Evolutionary conservation across 208 protist genomes (phyloP).

Genomic region (Leptomonas pyrrhocoris): DNA sequence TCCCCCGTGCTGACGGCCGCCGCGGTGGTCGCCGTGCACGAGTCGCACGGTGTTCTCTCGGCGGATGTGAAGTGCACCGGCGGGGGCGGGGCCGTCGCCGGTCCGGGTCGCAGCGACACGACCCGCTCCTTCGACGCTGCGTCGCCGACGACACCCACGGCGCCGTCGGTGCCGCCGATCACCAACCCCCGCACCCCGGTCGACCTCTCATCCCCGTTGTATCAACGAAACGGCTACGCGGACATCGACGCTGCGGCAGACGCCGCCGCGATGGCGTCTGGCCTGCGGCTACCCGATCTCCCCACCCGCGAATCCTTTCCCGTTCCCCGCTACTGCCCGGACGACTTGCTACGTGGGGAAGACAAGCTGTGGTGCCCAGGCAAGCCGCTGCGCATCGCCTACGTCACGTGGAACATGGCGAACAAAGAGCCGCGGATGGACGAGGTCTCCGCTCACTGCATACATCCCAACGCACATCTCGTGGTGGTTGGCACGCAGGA

Average conservation of each 20-base stretch:
- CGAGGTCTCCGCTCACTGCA: slow-evolving; percentile 64
- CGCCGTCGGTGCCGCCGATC: not conserved
- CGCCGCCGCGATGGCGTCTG: slow-evolving; percentile 21
- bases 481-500: slow-evolving; percentile 85
- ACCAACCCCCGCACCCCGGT: not conserved
- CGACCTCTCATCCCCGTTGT: not conserved
- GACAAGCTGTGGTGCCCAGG: slow-evolving; percentile 63
- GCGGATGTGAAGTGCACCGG: too few relatives aligned
- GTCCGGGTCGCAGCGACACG: not conserved
- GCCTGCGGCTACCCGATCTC: not conserved
- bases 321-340: slow-evolving; percentile 51
- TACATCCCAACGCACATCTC: slow-evolving; percentile 84
- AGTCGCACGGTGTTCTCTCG: not conserved
- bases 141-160: not conserved
- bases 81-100: not conserved
- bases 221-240: slow-evolving; percentile 5
- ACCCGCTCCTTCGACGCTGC: not conserved
- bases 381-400: slow-evolving; percentile 72
- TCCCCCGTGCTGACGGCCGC: not conserved
- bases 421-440: slow-evolving; percentile 40
- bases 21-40: not conserved
- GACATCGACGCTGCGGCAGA: slow-evolving; percentile 36
- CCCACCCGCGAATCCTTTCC: slow-evolving; percentile 59
- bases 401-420: slow-evolving; percentile 88
- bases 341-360: slow-evolving; percentile 38